A percentile compares a stretch with the other conserved stretches of the same genome.
Conservation (phyloP, 2,329 filamentous ascomycete genomes). For the Pestalotiopsis sp. region DNA sequence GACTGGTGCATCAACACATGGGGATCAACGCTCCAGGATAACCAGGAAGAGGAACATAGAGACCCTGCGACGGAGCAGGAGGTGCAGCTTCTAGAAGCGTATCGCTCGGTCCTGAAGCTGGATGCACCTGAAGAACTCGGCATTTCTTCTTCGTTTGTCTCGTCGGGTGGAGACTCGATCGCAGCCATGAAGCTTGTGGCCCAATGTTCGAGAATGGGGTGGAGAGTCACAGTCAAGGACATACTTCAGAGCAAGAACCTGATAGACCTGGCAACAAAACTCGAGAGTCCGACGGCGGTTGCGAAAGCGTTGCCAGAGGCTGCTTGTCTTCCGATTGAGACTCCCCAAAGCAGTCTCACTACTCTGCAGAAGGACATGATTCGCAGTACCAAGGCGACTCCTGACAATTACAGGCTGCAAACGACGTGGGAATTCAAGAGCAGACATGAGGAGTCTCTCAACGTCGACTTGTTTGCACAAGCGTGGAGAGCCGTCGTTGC, state of each 20-base stretch:
- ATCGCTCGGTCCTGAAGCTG: neutral
- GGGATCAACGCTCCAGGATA: neutral
- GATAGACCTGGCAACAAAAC: too few species aligned
- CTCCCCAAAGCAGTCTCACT: too few species aligned
- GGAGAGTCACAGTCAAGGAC: neutral
- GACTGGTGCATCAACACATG: neutral
- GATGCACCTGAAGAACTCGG: neutral
- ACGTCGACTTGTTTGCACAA: too few species aligned
- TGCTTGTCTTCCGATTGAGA: too few species aligned
- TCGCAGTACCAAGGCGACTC: too few species aligned
- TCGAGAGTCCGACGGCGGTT: too few species aligned
- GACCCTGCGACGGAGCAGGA: neutral
- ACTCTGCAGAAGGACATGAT: too few species aligned
- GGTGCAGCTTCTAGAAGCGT: neutral
- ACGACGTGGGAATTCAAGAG: too few species aligned
- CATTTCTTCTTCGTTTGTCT: neutral
- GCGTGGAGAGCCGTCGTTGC: too few species aligned
- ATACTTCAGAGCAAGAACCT: neutral
- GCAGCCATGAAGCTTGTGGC: slow-evolving; percentile 1
- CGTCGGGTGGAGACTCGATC: slow-evolving; percentile 2
- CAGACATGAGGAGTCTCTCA: too few species aligned
- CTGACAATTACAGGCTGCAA: too few species aligned
- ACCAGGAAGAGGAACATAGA: neutral
- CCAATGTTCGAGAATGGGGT: neutral
- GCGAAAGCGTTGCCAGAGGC: too few species aligned